Evolutionary conservation across 306 rosid genomes (phyloP), one percentile per base, ranked within the genome.

Genomic region (Citrullus colocynthis): DNA sequence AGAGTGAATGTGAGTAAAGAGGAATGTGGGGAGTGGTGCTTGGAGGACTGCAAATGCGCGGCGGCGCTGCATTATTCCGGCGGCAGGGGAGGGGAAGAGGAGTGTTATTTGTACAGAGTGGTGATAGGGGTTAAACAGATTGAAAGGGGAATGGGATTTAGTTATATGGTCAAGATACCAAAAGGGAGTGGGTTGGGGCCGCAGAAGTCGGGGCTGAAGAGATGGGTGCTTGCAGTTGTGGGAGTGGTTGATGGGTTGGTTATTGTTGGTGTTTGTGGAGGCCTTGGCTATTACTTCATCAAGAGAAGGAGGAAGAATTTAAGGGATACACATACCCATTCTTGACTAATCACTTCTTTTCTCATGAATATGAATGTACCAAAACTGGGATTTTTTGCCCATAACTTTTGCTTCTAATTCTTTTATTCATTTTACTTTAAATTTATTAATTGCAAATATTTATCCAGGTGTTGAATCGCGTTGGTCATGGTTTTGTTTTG

Each of bases 181-280:
- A 86, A 84, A 84, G 96, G 96, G 60, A 81, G 41, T 74, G 78
- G 24, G 44, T 78, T 69, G 80, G 79, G 70, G 55, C 86, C 80
- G 74, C 87, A 82, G 44, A 78, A 60, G 58, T 81, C 90, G 37
- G 72, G 67, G 60, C 52, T 92, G 78, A 95, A 90, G 45, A 95
- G 78, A 79, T 95, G 99, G 99, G 85, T 91, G 2, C 78, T 95
- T 64, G 34, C 88, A 37, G 51, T 85, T 82, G 93, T 90, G 7
- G 97, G 97, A 51, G 89, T 90, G 57, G 84, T 84, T 85, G 99
- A 95, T 83, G 97, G 92, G 28, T 67, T 92, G 75, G 88, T 95
- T 15, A 78, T 92, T 90, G 59, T 95, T 7, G 79, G 80, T 81
- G 83, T 88, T 84, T 81, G 84, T 78, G 97, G 92, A 60, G 93